Evolutionary conservation across 495 filamentous ascomycete genomes (phyloP), one percentile per base, ranked within the genome.

Genomic region (Daldinia loculata): DNA sequence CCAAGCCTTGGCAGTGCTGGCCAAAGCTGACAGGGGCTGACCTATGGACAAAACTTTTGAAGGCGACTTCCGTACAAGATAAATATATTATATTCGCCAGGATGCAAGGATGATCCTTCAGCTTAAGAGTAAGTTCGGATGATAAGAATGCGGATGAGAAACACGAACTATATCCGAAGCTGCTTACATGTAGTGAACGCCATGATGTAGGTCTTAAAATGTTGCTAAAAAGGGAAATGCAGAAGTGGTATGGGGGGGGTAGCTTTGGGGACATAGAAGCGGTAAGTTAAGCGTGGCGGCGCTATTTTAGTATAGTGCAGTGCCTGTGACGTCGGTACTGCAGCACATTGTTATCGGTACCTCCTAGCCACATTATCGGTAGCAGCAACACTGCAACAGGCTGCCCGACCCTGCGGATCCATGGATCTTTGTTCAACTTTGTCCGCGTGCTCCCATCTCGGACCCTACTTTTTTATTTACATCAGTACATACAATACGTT

Each of bases 291-390:
- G 36, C 61, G 22, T 55, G 48, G 61, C 51, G 26, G 48, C 50
- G 62, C 62, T 57, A 61, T 67, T 32, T 45, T 45, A 66, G 57
- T 61, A 39, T 41, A 50, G 30, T 53, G 30, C 6, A 32, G 7
- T 9, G 29, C 43, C 32, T 19, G 68, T 71, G 68, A 71, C 68
- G 63, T 71, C 63, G 63, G 45, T 15, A 62, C 56, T 71, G 62
- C 68, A 71, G 17, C 43, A 48, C 19, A 22, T 48, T 48, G 43
- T 48, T 48, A 48, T 24, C 43, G 19, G 43, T 48, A n/a, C n/a
- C n/a, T n/a, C n/a, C n/a, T n/a, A 70, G 56, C 51, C 15, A 52
- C 59, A 53, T 48, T 48, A 48, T 24, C 43, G 19, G 43, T 48
- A 70, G 50, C 51, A 32, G 43, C 59, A 53, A n/a, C n/a, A n/a